Conservation (phyloP, 495 filamentous ascomycete genomes). For the Trichodelitschia bisporula region DNA sequence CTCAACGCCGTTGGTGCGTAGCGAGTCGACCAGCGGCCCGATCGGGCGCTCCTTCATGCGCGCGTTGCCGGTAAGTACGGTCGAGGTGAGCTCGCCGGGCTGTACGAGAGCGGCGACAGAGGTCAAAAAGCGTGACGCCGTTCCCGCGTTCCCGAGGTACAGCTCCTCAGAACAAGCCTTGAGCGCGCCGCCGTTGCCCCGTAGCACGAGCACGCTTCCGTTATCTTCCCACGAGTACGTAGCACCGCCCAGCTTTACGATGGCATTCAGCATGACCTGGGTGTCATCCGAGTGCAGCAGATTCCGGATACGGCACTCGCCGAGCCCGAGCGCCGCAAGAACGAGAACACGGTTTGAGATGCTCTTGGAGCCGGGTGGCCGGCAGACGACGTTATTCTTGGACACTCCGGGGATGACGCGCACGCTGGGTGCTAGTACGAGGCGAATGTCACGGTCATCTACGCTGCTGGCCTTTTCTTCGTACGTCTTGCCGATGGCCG, state of each 20-base stretch:
- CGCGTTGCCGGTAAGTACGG: slow-evolving; percentile 75
- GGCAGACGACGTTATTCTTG: slow-evolving; percentile 43
- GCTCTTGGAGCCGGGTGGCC: slow-evolving; percentile 89
- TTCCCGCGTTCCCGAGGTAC: slow-evolving; percentile 92
- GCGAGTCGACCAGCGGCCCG: slow-evolving; percentile 76
- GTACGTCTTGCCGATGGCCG: slow-evolving; percentile 65
- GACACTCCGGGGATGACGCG: slow-evolving; percentile 42
- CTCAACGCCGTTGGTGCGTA: slow-evolving; percentile 57
- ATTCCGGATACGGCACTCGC: slow-evolving; percentile 70
- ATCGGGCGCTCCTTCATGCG: slow-evolving; percentile 95
- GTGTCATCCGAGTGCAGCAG: slow-evolving; percentile 92
- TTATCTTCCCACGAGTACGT: slow-evolving; percentile 85
- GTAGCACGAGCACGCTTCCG: slow-evolving; percentile 70
- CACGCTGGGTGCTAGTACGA: slow-evolving; percentile 64
- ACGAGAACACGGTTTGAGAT: slow-evolving; percentile 90
- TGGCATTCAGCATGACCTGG: slow-evolving; percentile 82
- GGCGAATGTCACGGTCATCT: slow-evolving; percentile 57
- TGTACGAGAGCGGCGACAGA: slow-evolving; percentile 71
- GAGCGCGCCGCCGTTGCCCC: slow-evolving; percentile 69
- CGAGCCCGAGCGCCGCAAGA: slow-evolving; percentile 72
- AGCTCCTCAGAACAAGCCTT: slow-evolving; percentile 49
- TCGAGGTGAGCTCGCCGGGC: slow-evolving; percentile 30
- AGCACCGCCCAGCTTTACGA: slow-evolving; percentile 66
- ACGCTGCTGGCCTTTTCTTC: slow-evolving; percentile 76
- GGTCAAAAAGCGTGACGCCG: slow-evolving; percentile 85